These are phyloP conservation scores for Takashimella tepidaria DNA, from an alignment of 1,284 basidiomycete species.

Conservation along the genomic window DNA sequence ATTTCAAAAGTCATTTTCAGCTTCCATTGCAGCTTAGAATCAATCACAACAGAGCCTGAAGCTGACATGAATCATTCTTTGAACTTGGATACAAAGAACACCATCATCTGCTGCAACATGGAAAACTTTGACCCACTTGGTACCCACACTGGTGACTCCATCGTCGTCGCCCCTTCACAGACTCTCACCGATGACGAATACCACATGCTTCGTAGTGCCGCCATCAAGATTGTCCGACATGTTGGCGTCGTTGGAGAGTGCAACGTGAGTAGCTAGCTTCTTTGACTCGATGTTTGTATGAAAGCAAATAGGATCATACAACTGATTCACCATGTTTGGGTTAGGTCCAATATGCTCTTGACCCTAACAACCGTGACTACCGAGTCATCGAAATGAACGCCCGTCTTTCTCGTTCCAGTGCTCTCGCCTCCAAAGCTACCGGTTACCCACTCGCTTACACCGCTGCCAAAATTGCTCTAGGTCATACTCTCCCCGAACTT, in stretches of 20 bases:
- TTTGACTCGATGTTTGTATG: too few species aligned
- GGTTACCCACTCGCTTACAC: constrained; percentile 99
- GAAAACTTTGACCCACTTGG: constrained; percentile 99
- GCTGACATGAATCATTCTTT: background rate
- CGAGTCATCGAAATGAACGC: constrained; percentile 98
- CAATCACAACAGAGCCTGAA: background rate
- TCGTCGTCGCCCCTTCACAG: constrained; percentile 97
- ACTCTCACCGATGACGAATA: constrained; percentile 97
- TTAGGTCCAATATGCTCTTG: constrained; percentile 97
- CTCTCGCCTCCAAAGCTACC: constrained; percentile 96
- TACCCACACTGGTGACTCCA: constrained; percentile 99
- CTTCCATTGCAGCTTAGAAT: background rate
- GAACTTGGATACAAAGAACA: too few species aligned
- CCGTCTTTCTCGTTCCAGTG: constrained; percentile 66
- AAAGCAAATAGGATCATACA: background rate
- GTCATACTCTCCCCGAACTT: constrained; percentile 93
- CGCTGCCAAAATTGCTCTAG: constrained; percentile 98
- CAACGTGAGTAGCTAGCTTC: constrained; percentile 33
- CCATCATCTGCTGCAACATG: constrained; percentile 99
- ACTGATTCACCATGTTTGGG: constrained; percentile 2
- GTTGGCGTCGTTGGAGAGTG: constrained; percentile 98
- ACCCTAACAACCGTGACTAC: constrained; percentile 88
- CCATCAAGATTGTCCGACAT: constrained; percentile 95
- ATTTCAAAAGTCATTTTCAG: background rate
- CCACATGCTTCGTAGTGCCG: constrained; percentile 97